Evolutionary conservation across 2,329 filamentous ascomycete genomes (phyloP).

Genomic region (Dactylonectria estremocensis): DNA sequence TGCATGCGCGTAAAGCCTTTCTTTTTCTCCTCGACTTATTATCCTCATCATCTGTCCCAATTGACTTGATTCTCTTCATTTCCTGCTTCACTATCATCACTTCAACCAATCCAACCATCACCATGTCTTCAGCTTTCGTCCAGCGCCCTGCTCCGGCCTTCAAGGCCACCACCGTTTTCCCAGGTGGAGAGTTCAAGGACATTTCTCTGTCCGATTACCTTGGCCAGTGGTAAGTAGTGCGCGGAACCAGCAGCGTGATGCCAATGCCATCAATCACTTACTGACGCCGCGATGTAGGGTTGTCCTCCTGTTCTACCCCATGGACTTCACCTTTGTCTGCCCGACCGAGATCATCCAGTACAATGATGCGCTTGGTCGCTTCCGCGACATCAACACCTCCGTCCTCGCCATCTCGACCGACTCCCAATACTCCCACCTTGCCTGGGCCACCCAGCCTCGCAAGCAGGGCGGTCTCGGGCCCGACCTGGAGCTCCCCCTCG

Average conservation of each 20-base stretch:
- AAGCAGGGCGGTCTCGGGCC: slow-evolving; percentile 74
- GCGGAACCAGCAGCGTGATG: not conserved
- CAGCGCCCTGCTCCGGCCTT: slow-evolving; percentile 65
- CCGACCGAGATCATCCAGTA: slow-evolving; percentile 77
- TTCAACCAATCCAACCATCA: slow-evolving; percentile 28
- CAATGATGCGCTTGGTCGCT: slow-evolving; percentile 73
- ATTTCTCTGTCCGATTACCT: slow-evolving; percentile 61
- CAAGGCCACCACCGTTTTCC: slow-evolving; percentile 65
- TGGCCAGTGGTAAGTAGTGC: slow-evolving; percentile 61
- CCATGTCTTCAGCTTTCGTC: slow-evolving; percentile 63
- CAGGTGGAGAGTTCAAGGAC: slow-evolving; percentile 64
- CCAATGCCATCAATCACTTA: no score
- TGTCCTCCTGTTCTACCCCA: slow-evolving; percentile 76
- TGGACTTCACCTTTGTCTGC: slow-evolving; percentile 79
- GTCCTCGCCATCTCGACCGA: slow-evolving; percentile 76
- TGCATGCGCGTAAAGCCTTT: no score
- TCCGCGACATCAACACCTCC: slow-evolving; percentile 70
- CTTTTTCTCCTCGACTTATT: no score
- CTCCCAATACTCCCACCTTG: slow-evolving; percentile 70
- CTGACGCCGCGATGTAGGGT: slow-evolving; percentile 59
- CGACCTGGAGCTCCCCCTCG: slow-evolving; percentile 72
- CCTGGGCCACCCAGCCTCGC: slow-evolving; percentile 71
- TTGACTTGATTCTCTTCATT: no score
- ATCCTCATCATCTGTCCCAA: no score
- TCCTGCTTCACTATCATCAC: not conserved